A percentile compares a stretch with the other conserved stretches of the same genome.
Conservation (phyloP, 2,329 filamentous ascomycete genomes). For the Cytospora chrysosperma region DNA sequence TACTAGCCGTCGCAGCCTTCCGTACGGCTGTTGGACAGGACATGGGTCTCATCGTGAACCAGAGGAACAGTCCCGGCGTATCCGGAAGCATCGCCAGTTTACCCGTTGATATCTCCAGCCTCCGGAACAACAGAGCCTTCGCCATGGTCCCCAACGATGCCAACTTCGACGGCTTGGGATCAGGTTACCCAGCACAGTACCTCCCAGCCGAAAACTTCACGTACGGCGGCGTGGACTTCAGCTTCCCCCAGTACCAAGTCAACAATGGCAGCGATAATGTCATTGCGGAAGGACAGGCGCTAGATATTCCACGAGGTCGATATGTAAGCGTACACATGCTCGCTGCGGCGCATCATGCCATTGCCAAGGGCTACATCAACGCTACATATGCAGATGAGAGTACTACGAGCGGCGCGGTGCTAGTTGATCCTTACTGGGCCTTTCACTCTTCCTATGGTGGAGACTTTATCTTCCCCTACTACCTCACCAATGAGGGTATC, state of each 20-base stretch:
- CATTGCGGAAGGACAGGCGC: constrained; percentile 24
- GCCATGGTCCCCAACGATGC: constrained; percentile 24
- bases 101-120: constrained; percentile 22
- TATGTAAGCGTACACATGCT: constrained; percentile 26
- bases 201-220: constrained; percentile 22
- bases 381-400: constrained; percentile 24
- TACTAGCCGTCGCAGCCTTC: neutral
- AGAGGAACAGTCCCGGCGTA: constrained; percentile 20
- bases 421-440: constrained; percentile 26
- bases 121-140: constrained; percentile 26
- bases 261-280: constrained; percentile 25
- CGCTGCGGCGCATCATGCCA: constrained; percentile 24
- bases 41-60: constrained; percentile 18
- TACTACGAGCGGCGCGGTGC: constrained; percentile 13
- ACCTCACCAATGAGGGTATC: constrained; percentile 23
- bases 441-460: constrained; percentile 26
- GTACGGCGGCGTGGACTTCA: constrained; percentile 25
- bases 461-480: constrained; percentile 27
- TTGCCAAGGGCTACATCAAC: constrained; percentile 25
- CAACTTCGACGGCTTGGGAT: constrained; percentile 26
- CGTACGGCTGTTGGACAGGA: neutral
- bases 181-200: constrained; percentile 25
- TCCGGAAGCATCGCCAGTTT: constrained; percentile 7
- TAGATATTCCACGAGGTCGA: constrained; percentile 20
- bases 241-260: constrained; percentile 22